A percentile compares a stretch with the other conserved stretches of the same genome.
Evolutionary conservation across 805 yeast genomes (phyloP).

Genomic region (Zygosaccharomyces lentus): DNA sequence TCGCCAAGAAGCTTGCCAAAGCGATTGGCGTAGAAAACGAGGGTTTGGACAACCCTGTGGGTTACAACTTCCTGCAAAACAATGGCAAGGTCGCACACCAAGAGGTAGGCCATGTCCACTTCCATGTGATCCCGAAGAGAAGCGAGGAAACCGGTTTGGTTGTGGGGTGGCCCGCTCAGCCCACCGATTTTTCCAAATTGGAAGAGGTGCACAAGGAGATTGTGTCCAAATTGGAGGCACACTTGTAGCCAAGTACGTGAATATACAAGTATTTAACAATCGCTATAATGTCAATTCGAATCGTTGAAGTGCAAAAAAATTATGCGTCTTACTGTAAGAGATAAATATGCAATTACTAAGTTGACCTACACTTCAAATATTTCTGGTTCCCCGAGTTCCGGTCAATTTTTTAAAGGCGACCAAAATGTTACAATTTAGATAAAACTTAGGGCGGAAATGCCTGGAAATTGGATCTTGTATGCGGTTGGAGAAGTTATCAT

Average conservation of each 20-base stretch:
- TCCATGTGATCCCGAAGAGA: slow-evolving; percentile 91
- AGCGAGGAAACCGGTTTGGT: slow-evolving; percentile 67
- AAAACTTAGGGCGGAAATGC: too few relatives aligned
- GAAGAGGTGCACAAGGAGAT: slow-evolving; percentile 63
- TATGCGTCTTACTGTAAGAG: too few relatives aligned
- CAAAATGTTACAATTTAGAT: too few relatives aligned
- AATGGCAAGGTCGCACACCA: slow-evolving; percentile 96
- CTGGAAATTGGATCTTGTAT: too few relatives aligned
- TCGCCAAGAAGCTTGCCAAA: slow-evolving; percentile 78
- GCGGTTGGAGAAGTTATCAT: too few relatives aligned
- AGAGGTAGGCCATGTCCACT: slow-evolving; percentile 92
- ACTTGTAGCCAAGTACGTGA: slow-evolving; percentile 1
- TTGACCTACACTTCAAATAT: too few relatives aligned
- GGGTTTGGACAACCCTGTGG: slow-evolving; percentile 53
- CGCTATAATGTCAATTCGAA: neutral
- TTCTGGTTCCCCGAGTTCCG: too few relatives aligned
- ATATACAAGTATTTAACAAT: neutral
- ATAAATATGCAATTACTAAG: too few relatives aligned
- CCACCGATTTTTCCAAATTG: slow-evolving; percentile 69
- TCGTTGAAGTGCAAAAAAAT: too few relatives aligned
- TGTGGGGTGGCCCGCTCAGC: slow-evolving; percentile 93
- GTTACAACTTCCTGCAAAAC: slow-evolving; percentile 86
- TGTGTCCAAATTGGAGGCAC: slow-evolving; percentile 38
- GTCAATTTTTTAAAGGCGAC: too few relatives aligned
- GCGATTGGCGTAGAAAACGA: slow-evolving; percentile 62